Evolutionary conservation across 2,329 filamentous ascomycete genomes (phyloP).

Genomic region (Colletotrichum sp.): DNA sequence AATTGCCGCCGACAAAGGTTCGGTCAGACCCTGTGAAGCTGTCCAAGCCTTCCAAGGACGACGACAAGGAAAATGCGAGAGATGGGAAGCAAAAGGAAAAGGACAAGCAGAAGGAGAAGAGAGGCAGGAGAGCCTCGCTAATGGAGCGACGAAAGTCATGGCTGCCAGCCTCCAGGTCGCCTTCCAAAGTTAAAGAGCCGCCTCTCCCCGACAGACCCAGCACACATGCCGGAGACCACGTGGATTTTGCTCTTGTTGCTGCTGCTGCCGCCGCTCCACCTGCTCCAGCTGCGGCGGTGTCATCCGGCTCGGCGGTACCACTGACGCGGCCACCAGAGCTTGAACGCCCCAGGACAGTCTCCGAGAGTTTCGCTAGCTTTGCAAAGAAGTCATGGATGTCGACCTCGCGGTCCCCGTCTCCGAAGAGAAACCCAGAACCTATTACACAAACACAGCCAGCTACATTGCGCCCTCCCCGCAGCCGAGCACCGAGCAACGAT

Average conservation of each 20-base stretch:
- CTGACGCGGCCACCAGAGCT: slow-evolving; percentile 27
- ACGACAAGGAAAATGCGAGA: slow-evolving; percentile 12
- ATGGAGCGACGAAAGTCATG: slow-evolving; percentile 57
- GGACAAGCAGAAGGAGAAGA: slow-evolving; percentile 8
- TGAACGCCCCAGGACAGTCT: slow-evolving; percentile 42
- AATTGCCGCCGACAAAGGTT: not conserved
- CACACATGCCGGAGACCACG: slow-evolving; percentile 18
- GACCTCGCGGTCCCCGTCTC: slow-evolving; percentile 54
- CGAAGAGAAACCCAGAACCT: slow-evolving; percentile 36
- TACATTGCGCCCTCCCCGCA: slow-evolving; percentile 17
- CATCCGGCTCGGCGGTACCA: slow-evolving; percentile 5
- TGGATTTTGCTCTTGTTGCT: not conserved
- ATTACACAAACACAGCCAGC: slow-evolving; percentile 22
- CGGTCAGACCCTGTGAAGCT: not conserved
- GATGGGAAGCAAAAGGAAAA: slow-evolving; percentile 19
- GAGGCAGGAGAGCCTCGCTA: slow-evolving; percentile 48
- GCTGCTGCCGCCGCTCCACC: not conserved
- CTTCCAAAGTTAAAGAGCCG: slow-evolving; percentile 38
- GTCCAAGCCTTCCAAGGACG: slow-evolving; percentile 1
- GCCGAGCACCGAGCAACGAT: slow-evolving; percentile 8
- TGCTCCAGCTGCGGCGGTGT: slow-evolving; percentile 2
- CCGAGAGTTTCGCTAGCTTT: slow-evolving; percentile 55
- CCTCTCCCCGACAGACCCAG: slow-evolving; percentile 28
- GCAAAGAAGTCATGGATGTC: slow-evolving; percentile 58
- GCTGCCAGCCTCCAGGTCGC: slow-evolving; percentile 53